Evolutionary conservation across 768 basidiomycete genomes (phyloP), one percentile per base, ranked within the genome.

Genomic region (Rubroboletus satanas): DNA sequence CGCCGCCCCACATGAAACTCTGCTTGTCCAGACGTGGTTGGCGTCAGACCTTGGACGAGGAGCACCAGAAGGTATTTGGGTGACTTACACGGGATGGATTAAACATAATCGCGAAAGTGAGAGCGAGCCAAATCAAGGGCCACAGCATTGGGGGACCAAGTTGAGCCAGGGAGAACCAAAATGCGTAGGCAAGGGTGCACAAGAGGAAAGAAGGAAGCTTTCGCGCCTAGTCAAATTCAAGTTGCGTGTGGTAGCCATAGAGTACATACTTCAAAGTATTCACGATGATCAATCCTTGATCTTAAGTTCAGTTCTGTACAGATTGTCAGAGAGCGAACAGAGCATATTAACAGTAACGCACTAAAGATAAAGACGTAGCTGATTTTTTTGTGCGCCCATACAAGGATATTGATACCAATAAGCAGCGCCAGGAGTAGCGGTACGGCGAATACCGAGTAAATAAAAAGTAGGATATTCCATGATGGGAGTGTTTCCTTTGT

Each of bases 331-430:
- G 18, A 49, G 4, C 9, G 23, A 45, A 38, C 7, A 15, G 18
- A 28, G 6, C 2, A 42, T 31, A 17, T 21, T 29, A 18, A 33
- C 7, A 43, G 35, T 10, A 21, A 62, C 79, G 37, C 55, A 89
- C 88, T 88, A 63, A 95, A 90, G 35, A 95, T 90, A 68, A 98
- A 96, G n/a, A 85, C 80, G 63, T 94, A 96, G 66, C 98, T 98
- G 62, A 99, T 93, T 44, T 88, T 79, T 6, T 85, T 75, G 5
- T 73, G 71, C 0, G 82, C 77, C 88, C 90, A 99, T 0, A 86
- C 87, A 21, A 85, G 61, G 5, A 98, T 59, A 66, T 99, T 98
- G n/a, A 89, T 54, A 26, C 91, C 89, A 51, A 98, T 81, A 1
- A 97, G 73, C 32, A 92, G 56, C 2, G 83, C 76, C 64, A 97